Conservation (phyloP, 2,329 filamentous ascomycete genomes). For the Epichloe glyceriae region DNA sequence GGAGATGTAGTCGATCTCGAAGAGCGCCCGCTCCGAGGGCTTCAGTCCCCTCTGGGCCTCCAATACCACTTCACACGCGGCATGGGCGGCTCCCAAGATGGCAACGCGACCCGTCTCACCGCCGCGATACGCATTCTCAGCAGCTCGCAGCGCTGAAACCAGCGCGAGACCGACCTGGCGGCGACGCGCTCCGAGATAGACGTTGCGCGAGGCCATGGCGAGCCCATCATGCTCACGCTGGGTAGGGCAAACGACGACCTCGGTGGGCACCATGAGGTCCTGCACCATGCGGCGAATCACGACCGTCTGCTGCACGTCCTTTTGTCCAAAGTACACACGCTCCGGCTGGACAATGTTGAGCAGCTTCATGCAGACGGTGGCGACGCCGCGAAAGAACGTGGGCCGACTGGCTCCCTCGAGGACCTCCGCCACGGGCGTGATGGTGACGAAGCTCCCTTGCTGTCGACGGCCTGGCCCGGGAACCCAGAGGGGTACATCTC, state of each 20-base stretch:
- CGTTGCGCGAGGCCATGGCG: slow-evolving; percentile 85
- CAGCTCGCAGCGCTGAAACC: slow-evolving; percentile 52
- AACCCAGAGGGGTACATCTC: slow-evolving; percentile 82
- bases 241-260: slow-evolving; percentile 64
- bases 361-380: slow-evolving; percentile 85
- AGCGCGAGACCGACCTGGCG: slow-evolving; percentile 62
- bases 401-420: slow-evolving; percentile 78
- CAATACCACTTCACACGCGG: slow-evolving; percentile 41
- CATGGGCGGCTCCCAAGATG: slow-evolving; percentile 60
- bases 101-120: slow-evolving; percentile 40
- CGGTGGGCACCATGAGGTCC: slow-evolving; percentile 70
- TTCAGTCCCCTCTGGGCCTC: slow-evolving; percentile 48
- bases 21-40: slow-evolving; percentile 50
- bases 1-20: slow-evolving; percentile 86
- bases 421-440: slow-evolving; percentile 70
- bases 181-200: slow-evolving; percentile 71
- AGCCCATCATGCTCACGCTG: slow-evolving; percentile 68
- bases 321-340: slow-evolving; percentile 84
- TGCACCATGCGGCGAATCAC: slow-evolving; percentile 76
- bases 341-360: slow-evolving; percentile 45
- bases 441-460: slow-evolving; percentile 76
- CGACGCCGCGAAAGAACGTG: slow-evolving; percentile 92
- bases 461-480: slow-evolving; percentile 58
- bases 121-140: slow-evolving; percentile 52
- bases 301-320: slow-evolving; percentile 93